Evolutionary conservation across 352 stramenopile genomes (phyloP).

Genomic region (Halophytophthora batemanensis): DNA sequence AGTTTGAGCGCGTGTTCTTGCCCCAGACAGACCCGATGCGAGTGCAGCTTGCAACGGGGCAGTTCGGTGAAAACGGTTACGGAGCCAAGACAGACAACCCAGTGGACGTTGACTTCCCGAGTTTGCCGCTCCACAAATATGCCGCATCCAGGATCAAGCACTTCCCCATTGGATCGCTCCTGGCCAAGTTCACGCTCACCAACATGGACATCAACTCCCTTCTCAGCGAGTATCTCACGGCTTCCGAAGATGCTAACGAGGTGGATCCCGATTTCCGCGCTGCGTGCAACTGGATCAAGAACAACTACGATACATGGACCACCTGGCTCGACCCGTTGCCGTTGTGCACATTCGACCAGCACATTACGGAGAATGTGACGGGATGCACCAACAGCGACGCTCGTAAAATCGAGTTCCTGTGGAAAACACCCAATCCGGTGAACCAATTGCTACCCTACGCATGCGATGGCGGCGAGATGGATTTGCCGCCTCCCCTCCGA

Average conservation of each 20-base stretch:
- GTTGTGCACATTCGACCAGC: conserved; percentile 26
- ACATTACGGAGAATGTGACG: conserved; percentile 25
- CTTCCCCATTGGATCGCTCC: conserved; percentile 16
- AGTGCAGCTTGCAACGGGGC: conserved; percentile 26
- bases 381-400: conserved; percentile 21
- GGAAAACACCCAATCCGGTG: conserved; percentile 33
- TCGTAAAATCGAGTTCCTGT: conserved; percentile 33
- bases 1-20: conserved; percentile 47
- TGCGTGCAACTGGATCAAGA: conserved; percentile 47
- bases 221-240: conserved; percentile 20
- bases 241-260: conserved; percentile 6
- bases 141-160: conserved; percentile 21
- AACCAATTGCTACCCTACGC: conserved; percentile 32
- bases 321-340: conserved; percentile 40
- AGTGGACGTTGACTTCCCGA: conserved; percentile 42
- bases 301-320: conserved; percentile 48
- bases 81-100: conserved; percentile 40
- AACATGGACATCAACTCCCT: conserved; percentile 43
- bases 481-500: conserved; percentile 19
- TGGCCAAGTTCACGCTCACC: conserved; percentile 31
- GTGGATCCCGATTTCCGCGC: conserved; percentile 32
- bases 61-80: conserved; percentile 51
- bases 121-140: conserved; percentile 35
- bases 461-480: conserved; percentile 35
- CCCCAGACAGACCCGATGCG: conserved; percentile 27